Percentiles rank a stretch among this genome's conserved stretches.
These are phyloP conservation scores for Xylariales sp. DNA, from an alignment of 2,329 filamentous ascomycete species.

Conservation along the genomic window DNA sequence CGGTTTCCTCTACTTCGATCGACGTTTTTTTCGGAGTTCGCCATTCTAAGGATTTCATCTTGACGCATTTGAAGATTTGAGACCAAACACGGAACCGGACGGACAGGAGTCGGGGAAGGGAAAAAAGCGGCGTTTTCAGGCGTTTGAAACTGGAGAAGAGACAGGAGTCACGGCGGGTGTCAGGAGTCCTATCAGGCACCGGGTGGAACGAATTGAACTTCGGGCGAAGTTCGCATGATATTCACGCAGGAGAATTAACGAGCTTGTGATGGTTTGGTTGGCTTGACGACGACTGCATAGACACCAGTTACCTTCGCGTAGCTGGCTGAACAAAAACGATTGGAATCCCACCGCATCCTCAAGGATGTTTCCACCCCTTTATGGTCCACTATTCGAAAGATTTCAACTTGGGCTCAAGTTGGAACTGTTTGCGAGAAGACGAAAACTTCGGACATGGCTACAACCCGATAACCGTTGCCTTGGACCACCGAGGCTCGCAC, in stretches of 20 bases:
- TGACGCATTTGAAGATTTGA: constrained; percentile 22
- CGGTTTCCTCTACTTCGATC: constrained; percentile 11
- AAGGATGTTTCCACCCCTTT: no score
- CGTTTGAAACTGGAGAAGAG: constrained; percentile 3
- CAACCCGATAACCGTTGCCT: no score
- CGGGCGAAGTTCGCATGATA: background rate
- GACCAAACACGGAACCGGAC: constrained; percentile 10
- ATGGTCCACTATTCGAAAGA: no score
- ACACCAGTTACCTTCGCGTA: background rate
- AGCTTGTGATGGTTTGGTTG: background rate
- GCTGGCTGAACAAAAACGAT: no score
- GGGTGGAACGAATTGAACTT: background rate
- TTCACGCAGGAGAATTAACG: background rate
- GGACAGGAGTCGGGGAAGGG: no score
- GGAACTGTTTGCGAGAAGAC: no score
- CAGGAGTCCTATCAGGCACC: background rate
- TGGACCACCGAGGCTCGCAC: no score
- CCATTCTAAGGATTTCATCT: constrained; percentile 15
- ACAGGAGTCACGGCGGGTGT: background rate
- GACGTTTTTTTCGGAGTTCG: constrained; percentile 13
- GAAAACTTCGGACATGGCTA: no score
- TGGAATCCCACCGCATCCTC: no score
- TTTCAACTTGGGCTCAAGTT: no score
- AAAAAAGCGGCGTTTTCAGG: constrained; percentile 8
- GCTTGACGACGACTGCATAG: background rate